phyloP scores from a whole-genome alignment of 2,329 filamentous ascomycete species.

The Curvularia sp. region DNA sequence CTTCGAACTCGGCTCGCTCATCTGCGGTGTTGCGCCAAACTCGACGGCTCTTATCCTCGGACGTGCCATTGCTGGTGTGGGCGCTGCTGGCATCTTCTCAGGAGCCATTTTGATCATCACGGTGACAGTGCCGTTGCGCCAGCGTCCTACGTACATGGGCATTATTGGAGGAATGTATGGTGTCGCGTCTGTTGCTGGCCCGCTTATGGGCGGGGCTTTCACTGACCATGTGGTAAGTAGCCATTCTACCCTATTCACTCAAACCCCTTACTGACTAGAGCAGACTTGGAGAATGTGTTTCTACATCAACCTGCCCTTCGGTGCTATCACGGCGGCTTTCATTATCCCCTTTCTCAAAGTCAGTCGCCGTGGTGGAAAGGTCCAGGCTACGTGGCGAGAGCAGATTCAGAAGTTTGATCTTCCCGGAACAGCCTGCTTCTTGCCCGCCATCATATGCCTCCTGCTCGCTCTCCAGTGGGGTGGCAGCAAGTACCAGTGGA shows the following conservation, averaged over 20 bases:
- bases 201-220: slow-evolving; percentile 58
- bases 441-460: slow-evolving; percentile 58
- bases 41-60: slow-evolving; percentile 60
- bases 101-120: slow-evolving; percentile 59
- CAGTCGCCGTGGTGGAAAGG: slow-evolving; percentile 44
- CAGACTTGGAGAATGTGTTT: slow-evolving; percentile 57
- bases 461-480: slow-evolving; percentile 61
- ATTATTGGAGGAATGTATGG: slow-evolving; percentile 60
- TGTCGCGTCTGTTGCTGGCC: slow-evolving; percentile 58
- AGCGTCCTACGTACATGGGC: slow-evolving; percentile 59
- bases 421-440: slow-evolving; percentile 53
- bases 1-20: slow-evolving; percentile 61
- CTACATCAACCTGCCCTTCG: slow-evolving; percentile 60
- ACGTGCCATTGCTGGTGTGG: slow-evolving; percentile 60
- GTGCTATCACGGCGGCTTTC: slow-evolving; percentile 53
- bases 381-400: slow-evolving; percentile 45
- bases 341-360: slow-evolving; percentile 52
- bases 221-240: slow-evolving; percentile 48
- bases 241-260: neutral
- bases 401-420: slow-evolving; percentile 58
- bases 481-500: slow-evolving; percentile 58
- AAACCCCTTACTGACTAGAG: neutral
- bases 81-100: slow-evolving; percentile 59
- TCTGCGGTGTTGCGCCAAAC: slow-evolving; percentile 61
- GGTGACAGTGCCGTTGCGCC: slow-evolving; percentile 54